Evolutionary conservation across 257 asterid genomes (phyloP).

Genomic region (Forsythia viridissima): DNA sequence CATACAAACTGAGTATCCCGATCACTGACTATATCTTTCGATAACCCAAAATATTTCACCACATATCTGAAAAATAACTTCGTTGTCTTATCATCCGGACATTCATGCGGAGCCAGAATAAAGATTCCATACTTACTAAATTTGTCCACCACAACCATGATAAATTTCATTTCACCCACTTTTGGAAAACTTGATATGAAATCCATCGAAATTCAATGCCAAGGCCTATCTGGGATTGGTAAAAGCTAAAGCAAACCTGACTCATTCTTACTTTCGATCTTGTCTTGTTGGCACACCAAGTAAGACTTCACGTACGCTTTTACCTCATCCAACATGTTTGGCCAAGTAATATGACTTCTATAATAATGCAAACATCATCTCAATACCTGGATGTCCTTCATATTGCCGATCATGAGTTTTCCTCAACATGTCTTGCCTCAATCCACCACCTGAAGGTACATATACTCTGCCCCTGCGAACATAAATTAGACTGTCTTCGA

Average conservation of each 20-base stretch:
- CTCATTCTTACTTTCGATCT: background rate
- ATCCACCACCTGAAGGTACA: background rate
- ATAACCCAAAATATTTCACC: background rate
- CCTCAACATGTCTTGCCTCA: background rate
- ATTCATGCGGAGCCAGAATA: background rate
- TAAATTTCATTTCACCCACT: background rate
- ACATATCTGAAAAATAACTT: background rate
- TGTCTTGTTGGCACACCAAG: constrained; percentile 10
- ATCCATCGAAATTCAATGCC: background rate
- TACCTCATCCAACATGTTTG: background rate
- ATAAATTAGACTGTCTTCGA: background rate
- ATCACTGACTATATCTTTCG: background rate
- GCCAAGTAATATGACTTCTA: background rate
- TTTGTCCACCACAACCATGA: background rate
- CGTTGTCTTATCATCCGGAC: background rate
- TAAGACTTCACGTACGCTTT: background rate
- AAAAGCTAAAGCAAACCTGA: background rate
- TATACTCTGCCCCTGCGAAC: background rate
- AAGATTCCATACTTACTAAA: constrained; percentile 4
- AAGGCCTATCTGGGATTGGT: background rate
- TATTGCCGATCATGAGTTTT: background rate
- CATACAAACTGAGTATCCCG: background rate
- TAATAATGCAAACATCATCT: background rate
- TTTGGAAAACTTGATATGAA: constrained; percentile 2
- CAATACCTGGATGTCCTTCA: background rate